phyloP scores from a whole-genome alignment of 1,139 yeast species.

The Tardiomyces digboiensis region DNA sequence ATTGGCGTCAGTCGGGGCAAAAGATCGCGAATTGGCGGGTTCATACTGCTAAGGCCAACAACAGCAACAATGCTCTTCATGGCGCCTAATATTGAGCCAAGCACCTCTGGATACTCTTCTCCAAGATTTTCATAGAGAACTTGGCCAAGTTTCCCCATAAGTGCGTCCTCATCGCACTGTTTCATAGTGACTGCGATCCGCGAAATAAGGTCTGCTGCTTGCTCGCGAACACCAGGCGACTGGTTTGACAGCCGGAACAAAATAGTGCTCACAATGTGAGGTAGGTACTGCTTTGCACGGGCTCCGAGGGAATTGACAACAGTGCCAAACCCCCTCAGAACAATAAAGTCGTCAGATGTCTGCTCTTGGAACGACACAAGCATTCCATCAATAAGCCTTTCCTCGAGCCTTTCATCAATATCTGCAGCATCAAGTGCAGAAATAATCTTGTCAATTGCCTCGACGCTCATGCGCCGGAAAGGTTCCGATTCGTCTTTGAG shows the following conservation, averaged over 20 bases:
- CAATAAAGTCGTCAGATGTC: constrained; percentile 39
- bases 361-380: constrained; percentile 84
- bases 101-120: constrained; percentile 89
- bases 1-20: constrained; percentile 90
- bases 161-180: constrained; percentile 53
- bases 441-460: constrained; percentile 47
- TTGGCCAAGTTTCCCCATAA: constrained; percentile 59
- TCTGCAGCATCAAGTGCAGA: constrained; percentile 40
- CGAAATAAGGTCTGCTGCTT: constrained; percentile 72
- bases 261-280: constrained; percentile 65
- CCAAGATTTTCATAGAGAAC: constrained; percentile 88
- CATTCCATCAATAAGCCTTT: constrained; percentile 68
- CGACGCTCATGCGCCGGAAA: constrained; percentile 70
- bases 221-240: constrained; percentile 66
- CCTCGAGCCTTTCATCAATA: constrained; percentile 50
- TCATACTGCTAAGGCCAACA: constrained; percentile 49
- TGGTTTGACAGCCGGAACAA: constrained; percentile 70
- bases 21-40: constrained; percentile 79
- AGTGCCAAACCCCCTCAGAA: constrained; percentile 57
- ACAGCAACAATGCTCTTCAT: constrained; percentile 43
- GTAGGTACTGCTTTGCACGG: constrained; percentile 64
- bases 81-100: constrained; percentile 78
- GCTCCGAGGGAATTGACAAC: constrained; percentile 59
- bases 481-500: constrained; percentile 81
- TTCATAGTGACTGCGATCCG: constrained; percentile 60